These are phyloP conservation scores for Fereydounia khargensis DNA, from an alignment of 1,284 basidiomycete species.

Conservation along the genomic window DNA sequence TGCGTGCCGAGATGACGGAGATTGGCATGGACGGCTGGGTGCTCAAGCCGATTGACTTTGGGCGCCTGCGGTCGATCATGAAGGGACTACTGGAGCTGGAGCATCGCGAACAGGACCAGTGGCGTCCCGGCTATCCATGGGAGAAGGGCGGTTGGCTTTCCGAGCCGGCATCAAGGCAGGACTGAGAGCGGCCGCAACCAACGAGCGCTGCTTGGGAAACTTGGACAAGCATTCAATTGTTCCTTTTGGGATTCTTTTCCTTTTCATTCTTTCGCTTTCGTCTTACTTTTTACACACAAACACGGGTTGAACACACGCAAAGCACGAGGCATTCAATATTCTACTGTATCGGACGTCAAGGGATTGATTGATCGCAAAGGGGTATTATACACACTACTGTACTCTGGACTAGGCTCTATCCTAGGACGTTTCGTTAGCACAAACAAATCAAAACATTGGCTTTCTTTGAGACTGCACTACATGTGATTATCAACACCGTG, in stretches of 20 bases:
- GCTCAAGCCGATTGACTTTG: constrained; percentile 80
- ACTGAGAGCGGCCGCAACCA: not conserved
- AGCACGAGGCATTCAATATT: not conserved
- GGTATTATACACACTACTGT: constrained; percentile 10
- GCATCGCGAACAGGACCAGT: constrained; percentile 33
- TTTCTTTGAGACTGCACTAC: too few species aligned
- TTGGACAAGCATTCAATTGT: not conserved
- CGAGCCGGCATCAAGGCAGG: constrained; percentile 23
- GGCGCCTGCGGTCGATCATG: constrained; percentile 35
- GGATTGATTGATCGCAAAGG: not conserved
- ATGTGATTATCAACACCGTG: too few species aligned
- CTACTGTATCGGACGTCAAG: not conserved
- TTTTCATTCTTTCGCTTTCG: not conserved
- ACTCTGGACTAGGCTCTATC: constrained; percentile 5
- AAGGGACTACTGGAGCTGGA: constrained; percentile 35
- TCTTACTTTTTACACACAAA: not conserved
- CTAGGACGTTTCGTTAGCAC: too few species aligned
- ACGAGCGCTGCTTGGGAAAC: not conserved
- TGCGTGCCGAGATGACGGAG: constrained; percentile 65
- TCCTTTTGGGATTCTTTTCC: not conserved
- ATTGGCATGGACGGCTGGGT: constrained; percentile 80
- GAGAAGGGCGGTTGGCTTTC: constrained; percentile 52
- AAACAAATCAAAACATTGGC: too few species aligned
- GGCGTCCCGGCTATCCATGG: constrained; percentile 43
- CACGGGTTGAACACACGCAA: not conserved